Base-by-base conservation (phyloP, 2,329 filamentous ascomycete genomes). In the Arthroderma uncinatum region DNA sequence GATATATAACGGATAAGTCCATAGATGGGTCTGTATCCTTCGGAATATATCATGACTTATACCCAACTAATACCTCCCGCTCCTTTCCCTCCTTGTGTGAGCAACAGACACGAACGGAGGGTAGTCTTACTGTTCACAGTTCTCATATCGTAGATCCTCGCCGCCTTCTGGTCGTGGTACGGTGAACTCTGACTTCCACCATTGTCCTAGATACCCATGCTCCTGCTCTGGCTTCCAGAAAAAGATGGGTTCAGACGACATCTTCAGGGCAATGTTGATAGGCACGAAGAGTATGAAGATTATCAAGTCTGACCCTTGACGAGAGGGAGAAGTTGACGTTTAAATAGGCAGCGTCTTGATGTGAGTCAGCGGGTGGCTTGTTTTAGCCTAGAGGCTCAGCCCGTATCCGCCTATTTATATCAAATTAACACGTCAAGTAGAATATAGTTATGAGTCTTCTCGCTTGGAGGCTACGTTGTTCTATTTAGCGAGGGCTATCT, bases 161-260 rank as follows among this genome's bases (percentile, higher is more conserved):
- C 6, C 14, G 16, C 58, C 39, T 5, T 48, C 55, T 1, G 47
- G 50, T 5, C 55, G 14, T 8, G 33, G 36, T 5, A 55, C 36
- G 33, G 58, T 63, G 56, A 65, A 64, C 23, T 57, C 33, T 3
- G 63, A 62, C 12, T 47, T 48, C 42, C 61, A 65, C 63, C 63
- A 65, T 53, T 65, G 63, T 4, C 63, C 62, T 19, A 64, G 58
- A 44, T 60, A 64, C 9, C 64, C 63, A 36, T 64, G 33, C 34
- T 59, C 55, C n/a, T 57, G 52, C 30, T 61, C 60, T 16, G 64
- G 62, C 44, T 60, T 62, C 63, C 63, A 64, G 56, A 63, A 63
- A 53, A 61, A 64, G n/a, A 65, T 58, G 25, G 59, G 57, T 42
- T 50, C 37, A 21, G 39, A 28, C 25, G 21, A 19, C 48, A 52